Base-by-base conservation (phyloP, 768 basidiomycete species). In the Austroboletus eburneus region DNA sequence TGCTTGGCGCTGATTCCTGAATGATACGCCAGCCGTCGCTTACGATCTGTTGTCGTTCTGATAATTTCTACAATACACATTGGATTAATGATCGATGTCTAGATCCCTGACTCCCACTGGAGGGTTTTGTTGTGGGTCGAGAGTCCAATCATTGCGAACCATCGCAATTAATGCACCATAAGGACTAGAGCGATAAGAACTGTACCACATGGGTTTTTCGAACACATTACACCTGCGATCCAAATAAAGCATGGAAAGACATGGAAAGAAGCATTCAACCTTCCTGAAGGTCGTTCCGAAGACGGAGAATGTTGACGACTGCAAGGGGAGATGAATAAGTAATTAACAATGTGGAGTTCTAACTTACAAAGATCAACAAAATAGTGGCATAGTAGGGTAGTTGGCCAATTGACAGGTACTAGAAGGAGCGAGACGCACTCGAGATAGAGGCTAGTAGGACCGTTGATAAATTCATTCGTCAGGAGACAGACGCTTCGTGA, bases 391-490 rank as follows among this genome's bases (percentile, higher is more conserved):
- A 47, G 43, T n/a, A n/a, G 34, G 16, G 13, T 16, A 57, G 27
- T 68, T 50, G 56, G 40, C 24, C n/a, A 56, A 46, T 3, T 34
- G 32, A 24, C 2, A 38, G 36, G 23, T 4, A 42, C 4, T 29
- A 43, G 21, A 39, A 17, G 36, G n/a, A n/a, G 17, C 5, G 30
- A 50, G 9, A 83, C 83, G 56, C 69, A 87, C 81, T 97, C 95
- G 46, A 97, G 83, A 69, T 97, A 98, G n/a, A 98, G 79, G 54
- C 83, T 85, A 59, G 97, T 85, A 16, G 91, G 77, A 29, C 85
- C 95, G 72, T 96, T 72, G 55, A 96, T 92, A 64, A 79, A n/a
- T n/a, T n/a, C n/a, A 92, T 65, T 99, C 96, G 54, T 99, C 96
- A 4, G 92, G 91, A 2, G 87, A 90, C 17, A 96, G 71, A 49